Base-by-base conservation (phyloP, 2,329 filamentous ascomycete species). In the Ascochyta koolunga region DNA sequence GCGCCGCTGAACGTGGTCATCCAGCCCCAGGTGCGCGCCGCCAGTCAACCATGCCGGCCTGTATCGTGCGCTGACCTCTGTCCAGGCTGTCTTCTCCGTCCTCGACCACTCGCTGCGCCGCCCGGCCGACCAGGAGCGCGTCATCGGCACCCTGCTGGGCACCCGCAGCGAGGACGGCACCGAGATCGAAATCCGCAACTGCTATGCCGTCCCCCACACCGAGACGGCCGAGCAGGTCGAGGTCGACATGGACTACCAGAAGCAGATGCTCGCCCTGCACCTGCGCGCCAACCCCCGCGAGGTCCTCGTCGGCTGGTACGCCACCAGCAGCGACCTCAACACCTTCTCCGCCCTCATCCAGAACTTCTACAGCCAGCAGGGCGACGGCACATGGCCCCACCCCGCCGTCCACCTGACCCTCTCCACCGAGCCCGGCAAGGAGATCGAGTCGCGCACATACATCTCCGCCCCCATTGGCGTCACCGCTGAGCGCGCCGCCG, bases 231-330 rank as follows among this genome's bases (percentile, higher is more conserved):
- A 99, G 79, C 95, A 99, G 79, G 95, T 99, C 70, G 95, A 99
- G 79, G 95, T 99, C 62, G 95, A 99, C 76, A 96, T 99, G 84
- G 95, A 99, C 79, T 99, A 98, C 80, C 95, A 99, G 81, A 98
- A 98, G 86, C 93, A 93, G 78, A 99, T 99, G 95, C 88, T 98
- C 54, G 89, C 90, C 56, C 83, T 99, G 68, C 93, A 96, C 76
- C 87, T 98, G 66, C 93, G 93, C 80, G 93, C 93, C 53, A 90
- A 92, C 77, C 95, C 95, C 44, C 91, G 92, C 78, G 95, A 99
- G 79, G 87, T 92, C 49, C 86, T 99, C 54, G 89, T 99, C 59
- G 95, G 95, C 72, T 99, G 95, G 95, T 99, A 99, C 81, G 96
- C 95, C 61, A 99, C 95, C 43, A 93, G 90, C 72, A 89, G 91